Percentiles rank a stretch among this genome's conserved stretches.
Conservation (phyloP, 1,284 basidiomycete genomes). For the Omphalotus olearius region DNA sequence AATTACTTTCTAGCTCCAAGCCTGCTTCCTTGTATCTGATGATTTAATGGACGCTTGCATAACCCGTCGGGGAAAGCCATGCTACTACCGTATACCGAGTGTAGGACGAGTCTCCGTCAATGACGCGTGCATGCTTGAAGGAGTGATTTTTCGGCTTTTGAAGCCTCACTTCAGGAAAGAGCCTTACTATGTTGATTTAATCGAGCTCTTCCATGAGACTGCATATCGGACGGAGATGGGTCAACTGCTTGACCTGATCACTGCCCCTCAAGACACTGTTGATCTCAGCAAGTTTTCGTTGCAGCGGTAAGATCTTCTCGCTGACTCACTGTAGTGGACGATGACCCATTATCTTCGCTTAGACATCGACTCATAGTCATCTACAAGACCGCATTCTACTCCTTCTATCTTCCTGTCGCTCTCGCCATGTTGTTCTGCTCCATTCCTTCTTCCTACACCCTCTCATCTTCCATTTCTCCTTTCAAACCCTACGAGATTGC, state of each 20-base stretch:
- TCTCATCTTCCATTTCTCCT: slow-evolving; percentile 21
- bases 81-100: slow-evolving; percentile 83
- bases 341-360: slow-evolving; percentile 1
- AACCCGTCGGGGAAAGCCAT: slow-evolving; percentile 92
- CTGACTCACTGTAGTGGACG: not conserved
- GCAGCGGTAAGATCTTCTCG: slow-evolving; percentile 54
- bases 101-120: slow-evolving; percentile 95
- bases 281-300: slow-evolving; percentile 86
- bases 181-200: slow-evolving; percentile 81
- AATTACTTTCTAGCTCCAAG: slow-evolving; percentile 71
- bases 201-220: slow-evolving; percentile 92
- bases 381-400: slow-evolving; percentile 98
- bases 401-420: slow-evolving; percentile 97
- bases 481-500: slow-evolving; percentile 74
- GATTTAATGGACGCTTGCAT: slow-evolving; percentile 97
- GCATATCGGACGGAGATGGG: slow-evolving; percentile 96
- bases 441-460: slow-evolving; percentile 53
- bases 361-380: slow-evolving; percentile 93
- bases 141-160: slow-evolving; percentile 87
- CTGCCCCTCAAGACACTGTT: slow-evolving; percentile 87
- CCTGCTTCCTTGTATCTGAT: slow-evolving; percentile 96
- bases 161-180: slow-evolving; percentile 88
- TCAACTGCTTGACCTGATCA: slow-evolving; percentile 93
- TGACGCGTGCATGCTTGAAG: slow-evolving; percentile 96
- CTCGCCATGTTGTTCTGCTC: slow-evolving; percentile 84